These are phyloP conservation scores for Udeniomyces megalosporus DNA, from an alignment of 768 basidiomycete species.

Conservation along the genomic window DNA sequence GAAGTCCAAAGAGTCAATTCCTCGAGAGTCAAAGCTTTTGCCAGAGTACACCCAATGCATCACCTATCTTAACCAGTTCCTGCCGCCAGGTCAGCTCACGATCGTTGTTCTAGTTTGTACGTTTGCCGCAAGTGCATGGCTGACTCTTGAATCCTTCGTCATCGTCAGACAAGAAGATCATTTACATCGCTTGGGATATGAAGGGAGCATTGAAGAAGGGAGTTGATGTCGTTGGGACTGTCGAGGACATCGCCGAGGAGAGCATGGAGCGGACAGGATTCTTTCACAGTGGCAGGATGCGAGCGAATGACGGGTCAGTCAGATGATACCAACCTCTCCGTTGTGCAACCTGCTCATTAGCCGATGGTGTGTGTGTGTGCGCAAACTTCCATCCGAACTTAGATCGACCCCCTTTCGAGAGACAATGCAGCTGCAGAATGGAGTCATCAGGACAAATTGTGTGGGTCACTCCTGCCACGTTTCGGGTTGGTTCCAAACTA, in stretches of 20 bases:
- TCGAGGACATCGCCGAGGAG: slow-evolving; percentile 90
- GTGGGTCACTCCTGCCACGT: background rate
- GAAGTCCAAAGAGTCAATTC: slow-evolving; percentile 35
- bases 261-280: slow-evolving; percentile 79
- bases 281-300: slow-evolving; percentile 57
- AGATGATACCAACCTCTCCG: slow-evolving; percentile 8
- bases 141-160: too few species aligned
- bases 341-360: slow-evolving; percentile 19
- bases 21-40: slow-evolving; percentile 72
- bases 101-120: too few species aligned
- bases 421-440: slow-evolving; percentile 60
- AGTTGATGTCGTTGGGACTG: slow-evolving; percentile 83
- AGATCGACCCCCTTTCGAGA: slow-evolving; percentile 15
- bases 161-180: slow-evolving; percentile 57
- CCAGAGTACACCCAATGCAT: slow-evolving; percentile 87
- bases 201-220: slow-evolving; percentile 70
- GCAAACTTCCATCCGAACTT: background rate
- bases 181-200: slow-evolving; percentile 94
- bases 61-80: slow-evolving; percentile 81
- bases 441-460: slow-evolving; percentile 84
- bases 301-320: slow-evolving; percentile 34
- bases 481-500: background rate
- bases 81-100: slow-evolving; percentile 36
- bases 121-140: too few species aligned
- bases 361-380: background rate